A percentile compares a stretch with the other conserved stretches of the same genome.
Conservation (phyloP, 2,329 filamentous ascomycete species). For the Rhinocladiella mackenziei region DNA sequence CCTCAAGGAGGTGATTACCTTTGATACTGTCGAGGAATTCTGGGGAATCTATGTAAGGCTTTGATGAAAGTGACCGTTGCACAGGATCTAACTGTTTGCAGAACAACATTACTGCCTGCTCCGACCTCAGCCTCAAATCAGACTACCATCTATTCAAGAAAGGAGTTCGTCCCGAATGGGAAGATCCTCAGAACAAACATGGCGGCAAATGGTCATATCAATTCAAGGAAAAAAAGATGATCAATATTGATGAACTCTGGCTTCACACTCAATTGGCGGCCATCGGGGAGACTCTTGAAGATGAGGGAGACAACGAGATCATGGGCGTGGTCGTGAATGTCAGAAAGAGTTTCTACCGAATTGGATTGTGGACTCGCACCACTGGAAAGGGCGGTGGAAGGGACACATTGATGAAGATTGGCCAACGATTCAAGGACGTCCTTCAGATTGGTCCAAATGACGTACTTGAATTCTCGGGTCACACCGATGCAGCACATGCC, state of each 20-base stretch:
- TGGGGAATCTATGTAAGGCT: conserved; percentile 99
- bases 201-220: conserved; percentile 98
- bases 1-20: conserved; percentile 96
- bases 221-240: conserved; percentile 90
- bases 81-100: conserved; percentile 40
- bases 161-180: conserved; percentile 95
- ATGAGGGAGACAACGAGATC: conserved; percentile 87
- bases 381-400: conserved; percentile 86
- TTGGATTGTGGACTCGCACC: conserved; percentile 95
- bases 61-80: too few species aligned
- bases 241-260: conserved; percentile 94
- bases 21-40: conserved; percentile 98
- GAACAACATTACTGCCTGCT: conserved; percentile 98
- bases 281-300: conserved; percentile 96
- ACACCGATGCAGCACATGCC: conserved; percentile 87
- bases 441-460: conserved; percentile 74
- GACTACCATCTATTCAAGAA: conserved; percentile 99
- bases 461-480: conserved; percentile 88
- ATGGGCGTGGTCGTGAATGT: conserved; percentile 99
- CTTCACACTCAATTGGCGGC: conserved; percentile 94
- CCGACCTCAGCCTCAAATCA: conserved; percentile 92
- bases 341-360: conserved; percentile 94
- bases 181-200: conserved; percentile 97
- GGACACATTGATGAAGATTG: conserved; percentile 79
- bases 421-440: conserved; percentile 86